Conservation (phyloP, 1,284 basidiomycete genomes). For the Cryptococcus sp. region DNA sequence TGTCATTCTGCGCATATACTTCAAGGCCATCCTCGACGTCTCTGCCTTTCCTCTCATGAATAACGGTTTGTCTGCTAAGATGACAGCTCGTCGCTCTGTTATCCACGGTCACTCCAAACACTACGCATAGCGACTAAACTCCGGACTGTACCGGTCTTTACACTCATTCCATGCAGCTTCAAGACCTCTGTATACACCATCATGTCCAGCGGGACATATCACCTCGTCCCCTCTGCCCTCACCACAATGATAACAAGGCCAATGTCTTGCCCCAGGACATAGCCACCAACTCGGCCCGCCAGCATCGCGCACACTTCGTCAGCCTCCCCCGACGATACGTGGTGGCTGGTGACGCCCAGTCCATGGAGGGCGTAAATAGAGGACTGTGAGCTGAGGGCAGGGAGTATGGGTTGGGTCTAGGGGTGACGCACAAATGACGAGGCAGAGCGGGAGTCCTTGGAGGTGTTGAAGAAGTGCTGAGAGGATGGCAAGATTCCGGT, state of each 20-base stretch:
- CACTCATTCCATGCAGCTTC: too few relatives aligned
- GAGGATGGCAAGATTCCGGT: conserved; percentile 60
- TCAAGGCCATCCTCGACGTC: too few relatives aligned
- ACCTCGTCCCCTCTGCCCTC: conserved; percentile 55
- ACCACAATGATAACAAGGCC: conserved; percentile 74
- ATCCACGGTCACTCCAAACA: too few relatives aligned
- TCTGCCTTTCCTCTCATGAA: too few relatives aligned
- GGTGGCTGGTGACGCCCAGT: conserved; percentile 47
- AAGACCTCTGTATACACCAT: conserved; percentile 66
- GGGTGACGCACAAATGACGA: conserved; percentile 63
- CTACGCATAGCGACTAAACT: too few relatives aligned
- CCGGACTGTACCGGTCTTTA: too few relatives aligned
- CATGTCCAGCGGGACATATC: conserved; percentile 76
- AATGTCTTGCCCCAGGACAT: conserved; percentile 73
- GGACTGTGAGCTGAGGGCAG: conserved; percentile 63
- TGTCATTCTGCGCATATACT: too few relatives aligned
- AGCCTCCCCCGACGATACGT: conserved; percentile 77
- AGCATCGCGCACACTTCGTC: conserved; percentile 81
- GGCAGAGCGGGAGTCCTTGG: conserved; percentile 62
- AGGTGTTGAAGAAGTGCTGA: conserved; percentile 80
- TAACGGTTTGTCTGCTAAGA: conserved; percentile 7
- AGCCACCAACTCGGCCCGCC: conserved; percentile 68
- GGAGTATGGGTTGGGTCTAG: conserved; percentile 58
- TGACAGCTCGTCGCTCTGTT: too few relatives aligned
- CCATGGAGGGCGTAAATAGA: conserved; percentile 61